Percentiles rank a stretch among this genome's conserved stretches.
These are phyloP conservation scores for Graphium sp. DNA, from an alignment of 2,329 filamentous ascomycete genomes.

Conservation along the genomic window DNA sequence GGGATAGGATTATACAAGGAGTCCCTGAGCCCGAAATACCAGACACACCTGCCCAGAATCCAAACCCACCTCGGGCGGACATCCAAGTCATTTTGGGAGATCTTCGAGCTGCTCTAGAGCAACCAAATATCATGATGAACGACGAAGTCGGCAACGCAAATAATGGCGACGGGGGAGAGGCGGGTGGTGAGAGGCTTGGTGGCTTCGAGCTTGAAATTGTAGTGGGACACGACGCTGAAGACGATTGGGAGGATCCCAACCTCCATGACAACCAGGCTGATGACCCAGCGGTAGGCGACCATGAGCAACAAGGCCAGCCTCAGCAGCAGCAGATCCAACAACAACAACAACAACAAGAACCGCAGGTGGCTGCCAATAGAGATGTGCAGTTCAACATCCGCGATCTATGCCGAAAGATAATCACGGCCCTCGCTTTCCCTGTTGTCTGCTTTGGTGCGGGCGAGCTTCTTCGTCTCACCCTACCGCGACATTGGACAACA, in stretches of 20 bases:
- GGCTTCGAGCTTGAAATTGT: no score
- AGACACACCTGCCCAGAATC: slow-evolving; percentile 8
- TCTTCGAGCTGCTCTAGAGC: slow-evolving; percentile 11
- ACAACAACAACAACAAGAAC: slow-evolving; percentile 4
- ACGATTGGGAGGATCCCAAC: slow-evolving; percentile 6
- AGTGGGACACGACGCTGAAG: slow-evolving; percentile 8
- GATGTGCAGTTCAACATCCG: slow-evolving; percentile 18
- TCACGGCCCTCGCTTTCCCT: slow-evolving; percentile 56
- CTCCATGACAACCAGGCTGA: slow-evolving; percentile 8
- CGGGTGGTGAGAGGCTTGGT: no score
- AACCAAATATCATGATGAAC: slow-evolving; percentile 7
- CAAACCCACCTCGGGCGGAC: slow-evolving; percentile 4
- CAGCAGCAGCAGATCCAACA: slow-evolving; percentile 1
- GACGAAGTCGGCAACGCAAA: slow-evolving; percentile 3
- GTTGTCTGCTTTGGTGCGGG: slow-evolving; percentile 66
- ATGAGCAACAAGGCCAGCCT: slow-evolving; percentile 20
- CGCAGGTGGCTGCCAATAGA: slow-evolving; percentile 10
- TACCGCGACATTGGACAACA: slow-evolving; percentile 53
- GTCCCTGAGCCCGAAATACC: slow-evolving; percentile 11
- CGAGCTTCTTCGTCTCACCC: slow-evolving; percentile 47
- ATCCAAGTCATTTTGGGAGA: slow-evolving; percentile 7
- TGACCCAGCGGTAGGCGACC: slow-evolving; percentile 18
- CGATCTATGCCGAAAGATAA: slow-evolving; percentile 28
- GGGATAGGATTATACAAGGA: slow-evolving; percentile 28
- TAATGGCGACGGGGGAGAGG: not conserved